Conservation (phyloP, 2,329 filamentous ascomycete species). For the Cordyceps fumosorosea region DNA sequence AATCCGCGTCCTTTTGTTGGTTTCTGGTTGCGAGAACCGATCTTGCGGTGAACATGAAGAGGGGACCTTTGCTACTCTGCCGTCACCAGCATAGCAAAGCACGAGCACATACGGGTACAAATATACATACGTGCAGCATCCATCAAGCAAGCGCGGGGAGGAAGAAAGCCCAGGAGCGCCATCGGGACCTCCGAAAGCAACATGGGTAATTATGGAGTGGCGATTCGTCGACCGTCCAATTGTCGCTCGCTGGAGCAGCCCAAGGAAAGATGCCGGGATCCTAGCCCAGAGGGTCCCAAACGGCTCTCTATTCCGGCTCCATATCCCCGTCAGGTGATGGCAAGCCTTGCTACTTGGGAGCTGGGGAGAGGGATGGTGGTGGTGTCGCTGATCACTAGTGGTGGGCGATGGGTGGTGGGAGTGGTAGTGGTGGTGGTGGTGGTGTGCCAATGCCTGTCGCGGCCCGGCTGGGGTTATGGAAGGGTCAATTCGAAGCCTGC, state of each 20-base stretch:
- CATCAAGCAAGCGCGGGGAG: background rate
- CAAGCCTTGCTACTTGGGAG: background rate
- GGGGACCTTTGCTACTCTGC: background rate
- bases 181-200: conserved; percentile 3
- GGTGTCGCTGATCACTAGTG: too few species aligned
- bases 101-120: background rate
- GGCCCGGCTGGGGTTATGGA: background rate
- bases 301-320: conserved; percentile 4
- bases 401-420: background rate
- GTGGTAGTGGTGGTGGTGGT: background rate
- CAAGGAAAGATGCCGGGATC: background rate
- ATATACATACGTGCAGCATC: background rate
- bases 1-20: background rate
- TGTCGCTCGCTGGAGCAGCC: background rate
- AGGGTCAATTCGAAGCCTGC: conserved; percentile 4
- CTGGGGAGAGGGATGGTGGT: background rate
- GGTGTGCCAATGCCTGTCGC: background rate
- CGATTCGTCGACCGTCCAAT: background rate
- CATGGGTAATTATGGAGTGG: background rate
- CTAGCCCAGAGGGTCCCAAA: background rate
- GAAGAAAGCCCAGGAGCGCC: background rate
- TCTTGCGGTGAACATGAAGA: conserved; percentile 1
- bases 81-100: background rate
- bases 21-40: background rate
- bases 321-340: conserved; percentile 9